Base-by-base conservation (phyloP, 2,329 filamentous ascomycete species). In the Cryoendolithus antarcticus region DNA sequence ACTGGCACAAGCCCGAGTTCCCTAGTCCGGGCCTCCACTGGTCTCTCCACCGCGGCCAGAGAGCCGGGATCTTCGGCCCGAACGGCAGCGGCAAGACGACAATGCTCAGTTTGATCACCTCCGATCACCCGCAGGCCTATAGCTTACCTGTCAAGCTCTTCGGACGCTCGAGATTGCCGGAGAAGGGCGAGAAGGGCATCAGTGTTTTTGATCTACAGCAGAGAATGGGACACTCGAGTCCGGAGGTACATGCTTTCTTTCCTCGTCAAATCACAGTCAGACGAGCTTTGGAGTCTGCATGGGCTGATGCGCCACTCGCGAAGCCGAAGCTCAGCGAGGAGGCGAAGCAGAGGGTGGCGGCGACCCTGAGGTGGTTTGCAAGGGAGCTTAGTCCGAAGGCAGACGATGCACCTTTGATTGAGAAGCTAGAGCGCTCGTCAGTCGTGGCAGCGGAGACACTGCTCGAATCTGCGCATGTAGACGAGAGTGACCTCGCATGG, bases 11-110 rank as follows among this genome's bases (percentile, higher is more conserved):
- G 58, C 50, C 72, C 3, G 72, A 72, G 0, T 50, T 65, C 34
- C 48, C 62, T 11, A 41, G 34, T 19, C 12, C 45, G 21, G 89
- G 89, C 0, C 66, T 96, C 4, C 72, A 80, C 55, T 95, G 91
- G 86, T 83, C 73, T 1, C 79, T 96, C 15, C 75, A 77, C 30
- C 75, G 81, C 37, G 88, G 89, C 15, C 78, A 95, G 57, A 77
- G 88, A 45, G 94, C 86, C 82, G 89, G 84, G 3, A 74, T 96
- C 11, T 91, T 98, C 54, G 91, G 91, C 0, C 82, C 88, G 27
- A 96, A 98, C 51, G 91, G 74, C 15, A 94, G 86, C 1, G 91
- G 91, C 11, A 98, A 98, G 66, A 98, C 91, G 0, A 98, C 91
- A 0, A 72, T 98, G 30, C 74, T 96, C 21, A 91, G 86, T 4